Conservation (phyloP, 1,284 basidiomycete species). For the Ganoderma resinaceum region DNA sequence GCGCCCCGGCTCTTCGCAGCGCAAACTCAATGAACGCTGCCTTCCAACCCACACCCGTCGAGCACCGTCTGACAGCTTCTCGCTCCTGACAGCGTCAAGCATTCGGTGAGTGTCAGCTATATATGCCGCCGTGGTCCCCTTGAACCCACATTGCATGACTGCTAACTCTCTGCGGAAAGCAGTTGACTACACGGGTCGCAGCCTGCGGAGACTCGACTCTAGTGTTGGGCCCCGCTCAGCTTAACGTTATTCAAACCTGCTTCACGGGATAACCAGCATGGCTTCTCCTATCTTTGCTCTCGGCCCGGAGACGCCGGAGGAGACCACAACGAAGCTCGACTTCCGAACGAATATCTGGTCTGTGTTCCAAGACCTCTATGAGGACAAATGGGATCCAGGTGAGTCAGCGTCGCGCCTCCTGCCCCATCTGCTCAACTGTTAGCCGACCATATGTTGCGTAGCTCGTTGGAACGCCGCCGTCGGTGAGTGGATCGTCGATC, state of each 20-base stretch:
- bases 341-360: conserved; percentile 39
- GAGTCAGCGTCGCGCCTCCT: not conserved
- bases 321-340: conserved; percentile 39
- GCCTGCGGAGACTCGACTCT: conserved; percentile 4
- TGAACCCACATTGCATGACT: conserved; percentile 5
- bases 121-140: conserved; percentile 15
- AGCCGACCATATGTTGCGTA: conserved; percentile 12
- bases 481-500: conserved; percentile 26
- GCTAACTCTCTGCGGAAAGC: not conserved
- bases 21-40: conserved; percentile 24
- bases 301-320: conserved; percentile 33
- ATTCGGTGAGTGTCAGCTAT: conserved; percentile 23
- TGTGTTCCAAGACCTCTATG: conserved; percentile 41
- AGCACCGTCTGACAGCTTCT: conserved; percentile 30
- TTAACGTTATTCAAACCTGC: not conserved
- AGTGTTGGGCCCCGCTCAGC: not conserved
- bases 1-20: conserved; percentile 16
- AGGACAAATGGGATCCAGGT: conserved; percentile 43
- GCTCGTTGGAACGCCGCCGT: conserved; percentile 39
- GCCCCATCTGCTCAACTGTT: not conserved
- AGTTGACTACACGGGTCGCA: not conserved
- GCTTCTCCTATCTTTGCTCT: not conserved
- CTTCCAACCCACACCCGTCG: conserved; percentile 12
- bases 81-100: conserved; percentile 30
- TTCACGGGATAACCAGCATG: not conserved